Evolutionary conservation across 306 rosid species (phyloP).

Genomic region (Malus fusca): DNA sequence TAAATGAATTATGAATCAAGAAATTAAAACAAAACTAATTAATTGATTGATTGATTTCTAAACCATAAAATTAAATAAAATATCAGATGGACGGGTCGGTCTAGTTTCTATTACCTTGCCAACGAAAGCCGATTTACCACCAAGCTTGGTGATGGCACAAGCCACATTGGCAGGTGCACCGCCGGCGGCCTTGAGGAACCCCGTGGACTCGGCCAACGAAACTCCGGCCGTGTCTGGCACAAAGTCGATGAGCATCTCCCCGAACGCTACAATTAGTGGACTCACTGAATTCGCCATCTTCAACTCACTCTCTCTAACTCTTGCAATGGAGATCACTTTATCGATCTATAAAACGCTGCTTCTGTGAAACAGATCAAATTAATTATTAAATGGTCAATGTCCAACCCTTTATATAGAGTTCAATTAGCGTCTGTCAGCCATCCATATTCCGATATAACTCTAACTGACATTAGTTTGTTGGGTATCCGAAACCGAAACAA

Average conservation of each 20-base stretch:
- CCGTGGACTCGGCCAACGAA: constrained; percentile 53
- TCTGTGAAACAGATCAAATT: too few species aligned
- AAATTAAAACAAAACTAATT: too few species aligned
- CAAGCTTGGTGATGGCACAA: constrained; percentile 60
- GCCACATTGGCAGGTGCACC: constrained; percentile 77
- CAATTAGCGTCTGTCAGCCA: neutral
- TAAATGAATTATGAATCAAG: neutral
- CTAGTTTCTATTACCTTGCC: constrained; percentile 36
- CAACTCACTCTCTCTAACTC: neutral
- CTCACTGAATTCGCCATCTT: constrained; percentile 28
- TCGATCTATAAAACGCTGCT: too few species aligned
- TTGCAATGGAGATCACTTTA: neutral
- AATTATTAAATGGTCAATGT: neutral
- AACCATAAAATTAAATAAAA: too few species aligned
- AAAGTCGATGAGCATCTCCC: constrained; percentile 69
- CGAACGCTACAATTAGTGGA: constrained; percentile 40
- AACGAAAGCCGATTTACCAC: constrained; percentile 53
- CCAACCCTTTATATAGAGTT: constrained; percentile 1
- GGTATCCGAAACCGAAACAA: too few species aligned
- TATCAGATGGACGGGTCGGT: too few species aligned
- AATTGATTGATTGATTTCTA: neutral
- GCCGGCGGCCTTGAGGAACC: constrained; percentile 64
- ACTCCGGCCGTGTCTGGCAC: constrained; percentile 56
- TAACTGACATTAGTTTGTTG: neutral
- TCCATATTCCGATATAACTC: neutral